Conservation (phyloP, 495 filamentous ascomycete species). For the Hypomontagnella monticulosa region DNA sequence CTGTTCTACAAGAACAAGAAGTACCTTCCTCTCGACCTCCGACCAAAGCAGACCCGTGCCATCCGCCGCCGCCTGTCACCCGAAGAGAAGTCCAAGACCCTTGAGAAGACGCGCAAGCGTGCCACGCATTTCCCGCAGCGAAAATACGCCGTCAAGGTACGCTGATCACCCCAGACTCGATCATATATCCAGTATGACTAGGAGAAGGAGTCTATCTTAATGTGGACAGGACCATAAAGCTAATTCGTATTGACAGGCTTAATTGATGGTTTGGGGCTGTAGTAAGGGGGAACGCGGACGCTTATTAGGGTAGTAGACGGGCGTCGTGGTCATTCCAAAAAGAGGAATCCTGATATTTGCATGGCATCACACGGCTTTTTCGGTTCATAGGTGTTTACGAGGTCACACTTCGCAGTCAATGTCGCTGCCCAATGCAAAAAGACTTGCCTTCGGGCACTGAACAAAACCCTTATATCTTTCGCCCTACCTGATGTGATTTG, state of each 20-base stretch:
- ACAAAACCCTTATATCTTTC: conserved; percentile 1
- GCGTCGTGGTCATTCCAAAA: conserved; percentile 50
- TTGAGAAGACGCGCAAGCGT: conserved; percentile 95
- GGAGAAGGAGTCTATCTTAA: not conserved
- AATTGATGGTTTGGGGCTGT: conserved; percentile 31
- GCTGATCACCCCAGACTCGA: conserved; percentile 1
- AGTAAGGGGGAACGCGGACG: conserved; percentile 34
- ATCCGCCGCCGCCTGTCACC: conserved; percentile 91
- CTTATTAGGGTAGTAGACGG: conserved; percentile 36
- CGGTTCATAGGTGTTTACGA: conserved; percentile 52
- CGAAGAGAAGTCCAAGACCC: conserved; percentile 81
- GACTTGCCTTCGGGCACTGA: conserved; percentile 46
- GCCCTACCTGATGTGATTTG: no score
- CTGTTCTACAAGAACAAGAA: conserved; percentile 99
- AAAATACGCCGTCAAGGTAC: conserved; percentile 98
- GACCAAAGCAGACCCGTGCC: conserved; percentile 95
- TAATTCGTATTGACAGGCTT: conserved; percentile 36
- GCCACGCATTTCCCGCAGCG: conserved; percentile 94
- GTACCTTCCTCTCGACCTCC: conserved; percentile 96
- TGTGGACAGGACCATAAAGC: not conserved
- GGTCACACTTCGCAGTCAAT: conserved; percentile 49
- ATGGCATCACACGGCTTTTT: conserved; percentile 53
- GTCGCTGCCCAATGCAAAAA: conserved; percentile 49
- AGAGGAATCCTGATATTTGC: conserved; percentile 50
- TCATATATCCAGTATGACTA: not conserved